These are phyloP conservation scores for Teratosphaeriaceae sp. DNA, from an alignment of 2,329 filamentous ascomycete genomes.

Conservation along the genomic window DNA sequence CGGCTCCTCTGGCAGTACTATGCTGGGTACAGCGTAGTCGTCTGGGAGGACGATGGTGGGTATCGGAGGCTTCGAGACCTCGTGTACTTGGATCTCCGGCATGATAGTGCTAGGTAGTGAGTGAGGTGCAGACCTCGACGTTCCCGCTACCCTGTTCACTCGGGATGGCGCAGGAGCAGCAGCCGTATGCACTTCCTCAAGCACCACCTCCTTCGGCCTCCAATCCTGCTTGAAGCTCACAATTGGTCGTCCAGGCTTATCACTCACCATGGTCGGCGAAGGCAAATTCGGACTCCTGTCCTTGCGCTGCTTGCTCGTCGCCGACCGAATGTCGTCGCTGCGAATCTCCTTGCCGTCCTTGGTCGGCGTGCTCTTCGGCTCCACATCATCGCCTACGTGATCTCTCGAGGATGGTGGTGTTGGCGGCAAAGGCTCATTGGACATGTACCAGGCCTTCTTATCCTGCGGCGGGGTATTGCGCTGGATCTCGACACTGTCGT, in stretches of 20 bases:
- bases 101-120: neutral
- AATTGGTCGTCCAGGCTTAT: constrained; percentile 84
- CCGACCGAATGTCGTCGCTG: constrained; percentile 78
- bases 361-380: constrained; percentile 33
- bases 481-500: constrained; percentile 64
- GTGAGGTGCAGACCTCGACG: neutral
- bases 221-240: constrained; percentile 91
- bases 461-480: constrained; percentile 79
- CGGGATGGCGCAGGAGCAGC: constrained; percentile 4
- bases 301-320: constrained; percentile 81
- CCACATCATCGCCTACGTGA: constrained; percentile 35
- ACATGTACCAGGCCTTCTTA: constrained; percentile 71
- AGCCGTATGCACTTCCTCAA: constrained; percentile 46
- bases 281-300: constrained; percentile 83
- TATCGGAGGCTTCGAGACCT: neutral
- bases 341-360: constrained; percentile 80
- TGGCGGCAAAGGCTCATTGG: constrained; percentile 48
- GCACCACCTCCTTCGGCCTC: constrained; percentile 68
- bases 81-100: neutral
- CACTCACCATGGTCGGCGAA: constrained; percentile 83
- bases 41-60: neutral
- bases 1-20: constrained; percentile 28
- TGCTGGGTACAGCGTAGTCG: constrained; percentile 50
- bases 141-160: constrained; percentile 2
- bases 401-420: constrained; percentile 25